A percentile compares a stretch with the other conserved stretches of the same genome.
Evolutionary conservation across 805 yeast species (phyloP).

Genomic region (Ogataea minuta): DNA sequence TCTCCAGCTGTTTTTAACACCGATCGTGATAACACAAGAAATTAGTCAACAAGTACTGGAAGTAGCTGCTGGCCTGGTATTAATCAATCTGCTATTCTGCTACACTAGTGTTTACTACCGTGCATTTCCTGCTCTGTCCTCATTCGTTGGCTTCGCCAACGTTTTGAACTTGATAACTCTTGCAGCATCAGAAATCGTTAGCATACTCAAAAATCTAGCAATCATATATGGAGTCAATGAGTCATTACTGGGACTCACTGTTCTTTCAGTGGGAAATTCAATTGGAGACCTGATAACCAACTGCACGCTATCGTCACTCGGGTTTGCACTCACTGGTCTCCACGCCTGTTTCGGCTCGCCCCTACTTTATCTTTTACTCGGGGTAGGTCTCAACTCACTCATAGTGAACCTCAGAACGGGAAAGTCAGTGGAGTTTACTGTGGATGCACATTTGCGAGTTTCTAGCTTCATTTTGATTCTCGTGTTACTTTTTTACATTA

Average conservation of each 20-base stretch:
- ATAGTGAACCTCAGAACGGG: constrained; percentile 25
- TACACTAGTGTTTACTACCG: constrained; percentile 7
- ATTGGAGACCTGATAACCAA: constrained; percentile 53
- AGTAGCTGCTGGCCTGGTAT: constrained; percentile 1
- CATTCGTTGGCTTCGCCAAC: constrained; percentile 31
- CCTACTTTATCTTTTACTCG: constrained; percentile 45
- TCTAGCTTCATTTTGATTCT: constrained; percentile 41
- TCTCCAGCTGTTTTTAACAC: constrained; percentile 29
- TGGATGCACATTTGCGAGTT: constrained; percentile 38
- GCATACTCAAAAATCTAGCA: constrained; percentile 43
- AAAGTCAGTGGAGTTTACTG: constrained; percentile 33
- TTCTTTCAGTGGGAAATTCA: constrained; percentile 50
- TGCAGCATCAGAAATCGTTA: constrained; percentile 31
- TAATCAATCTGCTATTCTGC: constrained; percentile 3
- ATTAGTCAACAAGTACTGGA: not conserved
- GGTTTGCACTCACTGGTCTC: constrained; percentile 43
- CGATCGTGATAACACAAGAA: constrained; percentile 13
- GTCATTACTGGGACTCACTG: constrained; percentile 46
- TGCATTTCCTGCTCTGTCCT: constrained; percentile 22
- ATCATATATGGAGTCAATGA: constrained; percentile 43
- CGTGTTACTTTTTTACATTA: constrained; percentile 38
- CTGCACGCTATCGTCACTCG: constrained; percentile 38
- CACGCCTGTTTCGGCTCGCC: constrained; percentile 58
- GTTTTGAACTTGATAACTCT: constrained; percentile 31
- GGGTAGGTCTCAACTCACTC: constrained; percentile 48